Conservation (phyloP, 2,329 filamentous ascomycete genomes). For the Zasmidium angulare region DNA sequence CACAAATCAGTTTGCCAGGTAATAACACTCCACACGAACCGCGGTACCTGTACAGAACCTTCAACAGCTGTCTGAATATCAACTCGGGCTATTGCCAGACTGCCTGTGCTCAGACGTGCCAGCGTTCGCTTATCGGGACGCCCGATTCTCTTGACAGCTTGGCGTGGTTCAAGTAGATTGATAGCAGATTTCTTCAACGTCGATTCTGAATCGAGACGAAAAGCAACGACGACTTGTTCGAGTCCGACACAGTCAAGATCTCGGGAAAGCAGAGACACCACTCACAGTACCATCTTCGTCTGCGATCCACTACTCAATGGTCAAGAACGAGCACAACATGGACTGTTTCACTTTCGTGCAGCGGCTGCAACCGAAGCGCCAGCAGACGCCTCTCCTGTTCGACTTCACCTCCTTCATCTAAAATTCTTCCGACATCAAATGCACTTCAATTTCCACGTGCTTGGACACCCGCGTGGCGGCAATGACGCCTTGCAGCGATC, state of each 20-base stretch:
- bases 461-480: background rate
- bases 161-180: background rate
- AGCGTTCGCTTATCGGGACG: background rate
- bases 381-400: background rate
- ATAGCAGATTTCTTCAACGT: background rate
- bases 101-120: background rate
- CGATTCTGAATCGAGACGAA: background rate
- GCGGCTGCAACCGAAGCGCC: background rate
- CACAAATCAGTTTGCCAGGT: conserved; percentile 13
- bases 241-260: too few species aligned
- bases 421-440: background rate
- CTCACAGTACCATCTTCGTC: too few species aligned
- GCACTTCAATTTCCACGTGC: background rate
- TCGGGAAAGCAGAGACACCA: too few species aligned
- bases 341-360: background rate
- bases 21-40: background rate
- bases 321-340: background rate
- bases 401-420: background rate
- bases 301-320: too few species aligned
- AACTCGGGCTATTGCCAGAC: background rate
- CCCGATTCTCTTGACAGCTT: background rate
- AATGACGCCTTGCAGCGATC: background rate
- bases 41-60: background rate
- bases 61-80: too few species aligned
- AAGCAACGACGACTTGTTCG: background rate